Percentiles rank a stretch among this genome's conserved stretches.
phyloP scores from a whole-genome alignment of 352 stramenopile species.

The Phytopythium aichiense region DNA sequence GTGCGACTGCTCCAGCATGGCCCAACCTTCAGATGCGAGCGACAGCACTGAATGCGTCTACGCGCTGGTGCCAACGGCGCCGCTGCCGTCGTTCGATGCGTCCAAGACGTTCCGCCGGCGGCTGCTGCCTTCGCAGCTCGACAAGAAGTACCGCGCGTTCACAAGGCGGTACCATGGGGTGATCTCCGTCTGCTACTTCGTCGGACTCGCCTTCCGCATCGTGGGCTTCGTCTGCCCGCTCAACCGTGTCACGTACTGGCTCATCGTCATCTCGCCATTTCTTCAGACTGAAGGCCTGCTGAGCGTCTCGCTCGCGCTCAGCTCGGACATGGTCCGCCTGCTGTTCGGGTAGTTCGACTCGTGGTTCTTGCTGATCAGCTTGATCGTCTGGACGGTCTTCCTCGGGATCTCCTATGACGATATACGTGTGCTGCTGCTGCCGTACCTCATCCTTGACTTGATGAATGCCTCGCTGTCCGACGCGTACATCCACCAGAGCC shows the following conservation, averaged over 20 bases:
- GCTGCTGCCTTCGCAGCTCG: background rate
- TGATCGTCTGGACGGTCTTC: constrained; percentile 7
- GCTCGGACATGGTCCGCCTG: background rate
- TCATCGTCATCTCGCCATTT: background rate
- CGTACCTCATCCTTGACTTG: background rate
- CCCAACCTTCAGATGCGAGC: background rate
- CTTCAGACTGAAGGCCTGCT: background rate
- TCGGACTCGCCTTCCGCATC: constrained; percentile 1
- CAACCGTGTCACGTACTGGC: constrained; percentile 1
- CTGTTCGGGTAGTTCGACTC: background rate
- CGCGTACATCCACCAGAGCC: background rate
- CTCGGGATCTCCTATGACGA: constrained; percentile 6
- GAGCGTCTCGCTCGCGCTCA: constrained; percentile 1
- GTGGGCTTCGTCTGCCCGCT: constrained; percentile 5
- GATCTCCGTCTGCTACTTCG: constrained; percentile 2
- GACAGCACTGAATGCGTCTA: background rate
- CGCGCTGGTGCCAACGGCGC: background rate
- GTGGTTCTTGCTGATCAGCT: constrained; percentile 1
- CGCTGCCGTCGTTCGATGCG: constrained; percentile 3
- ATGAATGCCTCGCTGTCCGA: constrained; percentile 3
- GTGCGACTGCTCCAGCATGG: background rate
- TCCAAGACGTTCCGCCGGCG: background rate
- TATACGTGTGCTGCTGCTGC: constrained; percentile 2
- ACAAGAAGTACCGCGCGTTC: constrained; percentile 1
- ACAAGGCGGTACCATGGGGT: background rate